Evolutionary conservation across 768 basidiomycete genomes (phyloP), one percentile per base, ranked within the genome.

Genomic region (Artomyces pyxidatus): DNA sequence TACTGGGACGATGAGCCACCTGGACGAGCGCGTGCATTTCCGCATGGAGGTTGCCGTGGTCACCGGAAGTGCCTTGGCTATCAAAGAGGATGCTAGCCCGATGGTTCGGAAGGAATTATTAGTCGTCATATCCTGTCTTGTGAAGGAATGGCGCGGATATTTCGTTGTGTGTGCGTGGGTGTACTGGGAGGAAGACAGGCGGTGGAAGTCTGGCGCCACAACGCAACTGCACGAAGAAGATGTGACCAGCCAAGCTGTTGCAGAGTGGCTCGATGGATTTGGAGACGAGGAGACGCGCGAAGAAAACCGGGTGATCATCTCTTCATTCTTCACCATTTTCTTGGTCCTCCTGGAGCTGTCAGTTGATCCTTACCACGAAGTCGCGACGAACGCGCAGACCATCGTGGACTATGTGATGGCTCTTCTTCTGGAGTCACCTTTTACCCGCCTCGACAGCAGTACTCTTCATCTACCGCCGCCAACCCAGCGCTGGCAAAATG

Each of bases 111-210:
- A 96, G 67, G 96, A 98, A 63, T 72, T 97, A 19, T 72, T 97
- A 28, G 78, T 97, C 32, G 75, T 98, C 32, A 81, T 98, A 48
- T 93, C 90, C 60, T 91, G 88, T 59, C 71, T 98, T 19, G 93
- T 94, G 30, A 88, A 92, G 64, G 95, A 98, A 64, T 97, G 94
- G 90, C 72, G 92, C 48, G 96, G 95, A 6, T 89, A 89, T 70
- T 92, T 98, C 58, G 89, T 95, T 42, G 81, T 93, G 32, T 96
- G 95, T 53, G 93, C 95, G 1, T 98, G 95, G 94, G 70, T 91
- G 8, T 94, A 96, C 62, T 89, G 89, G 82, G 93, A 96, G 61
- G 89, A 94, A 63, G 88, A 95, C 57, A 68, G 83, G 43, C 77
- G 74, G 50, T 81, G 84, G 78, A 63, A 57, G 30, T 11, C 46